Conservation (phyloP, 2,329 filamentous ascomycete species). For the Aspergillus spinulosporus region DNA sequence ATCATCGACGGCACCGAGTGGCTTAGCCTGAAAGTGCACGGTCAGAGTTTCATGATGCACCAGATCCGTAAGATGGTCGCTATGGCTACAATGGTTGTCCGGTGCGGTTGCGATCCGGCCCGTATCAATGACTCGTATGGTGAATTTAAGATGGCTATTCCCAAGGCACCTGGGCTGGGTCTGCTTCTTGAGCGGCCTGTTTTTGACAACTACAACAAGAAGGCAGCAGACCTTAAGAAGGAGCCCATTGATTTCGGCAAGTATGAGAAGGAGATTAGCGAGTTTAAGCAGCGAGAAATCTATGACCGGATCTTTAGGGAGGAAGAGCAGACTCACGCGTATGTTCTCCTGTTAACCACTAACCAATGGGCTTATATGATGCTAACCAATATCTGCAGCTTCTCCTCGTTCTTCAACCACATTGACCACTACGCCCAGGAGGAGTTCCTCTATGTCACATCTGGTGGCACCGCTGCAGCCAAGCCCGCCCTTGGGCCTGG, state of each 20-base stretch:
- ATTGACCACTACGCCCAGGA: conserved; percentile 71
- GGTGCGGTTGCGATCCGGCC: conserved; percentile 73
- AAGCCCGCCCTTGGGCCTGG: conserved; percentile 35
- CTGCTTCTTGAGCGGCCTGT: conserved; percentile 86
- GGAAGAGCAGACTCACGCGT: conserved; percentile 85
- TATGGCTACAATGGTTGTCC: conserved; percentile 80
- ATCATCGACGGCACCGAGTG: conserved; percentile 91
- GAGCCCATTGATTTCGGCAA: conserved; percentile 75
- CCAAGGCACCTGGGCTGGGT: conserved; percentile 88
- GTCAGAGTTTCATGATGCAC: conserved; percentile 99
- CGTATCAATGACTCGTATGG: conserved; percentile 75
- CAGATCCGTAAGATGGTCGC: conserved; percentile 99
- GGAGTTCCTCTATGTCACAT: conserved; percentile 73
- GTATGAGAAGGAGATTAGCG: conserved; percentile 74
- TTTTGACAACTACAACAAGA: conserved; percentile 83
- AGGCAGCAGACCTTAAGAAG: conserved; percentile 58
- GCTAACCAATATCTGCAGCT: conserved; percentile 49
- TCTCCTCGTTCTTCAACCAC: conserved; percentile 76
- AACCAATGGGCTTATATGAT: neutral
- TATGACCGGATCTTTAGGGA: conserved; percentile 89
- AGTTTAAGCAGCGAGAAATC: conserved; percentile 89
- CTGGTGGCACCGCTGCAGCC: conserved; percentile 65
- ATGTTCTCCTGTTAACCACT: conserved; percentile 47
- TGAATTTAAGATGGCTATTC: conserved; percentile 74
- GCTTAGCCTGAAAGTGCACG: conserved; percentile 93